phyloP scores from a whole-genome alignment of 371 early-diverging fungal genomes.

The Mucor plumbeus region DNA sequence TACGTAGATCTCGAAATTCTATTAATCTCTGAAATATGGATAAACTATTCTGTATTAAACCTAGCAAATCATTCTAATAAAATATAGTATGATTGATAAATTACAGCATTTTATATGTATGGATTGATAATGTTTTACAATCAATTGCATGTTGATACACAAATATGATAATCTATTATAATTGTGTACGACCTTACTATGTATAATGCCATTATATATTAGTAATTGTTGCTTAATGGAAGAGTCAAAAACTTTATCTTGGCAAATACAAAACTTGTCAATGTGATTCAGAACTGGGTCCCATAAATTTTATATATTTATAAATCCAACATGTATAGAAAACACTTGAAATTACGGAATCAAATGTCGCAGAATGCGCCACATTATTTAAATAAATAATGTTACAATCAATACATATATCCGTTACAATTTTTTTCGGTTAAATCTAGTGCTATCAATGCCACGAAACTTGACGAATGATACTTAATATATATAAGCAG shows the following conservation, averaged over 20 bases:
- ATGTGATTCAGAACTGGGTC: neutral
- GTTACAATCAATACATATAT: too few relatives aligned
- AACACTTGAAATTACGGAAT: too few relatives aligned
- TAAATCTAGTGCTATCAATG: neutral
- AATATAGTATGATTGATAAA: neutral
- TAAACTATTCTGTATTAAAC: neutral
- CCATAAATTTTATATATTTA: too few relatives aligned
- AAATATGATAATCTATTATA: neutral
- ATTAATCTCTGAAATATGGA: neutral
- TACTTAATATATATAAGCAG: neutral
- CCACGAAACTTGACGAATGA: neutral
- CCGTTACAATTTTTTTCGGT: neutral
- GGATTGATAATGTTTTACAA: too few relatives aligned
- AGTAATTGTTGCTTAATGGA: neutral
- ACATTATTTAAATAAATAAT: neutral
- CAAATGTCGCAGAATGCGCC: neutral
- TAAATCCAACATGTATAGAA: too few relatives aligned
- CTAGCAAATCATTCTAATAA: neutral
- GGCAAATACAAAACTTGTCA: neutral
- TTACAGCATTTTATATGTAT: too few relatives aligned
- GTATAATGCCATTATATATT: neutral
- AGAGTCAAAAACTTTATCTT: neutral
- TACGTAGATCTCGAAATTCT: conserved; percentile 4
- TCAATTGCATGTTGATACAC: neutral
- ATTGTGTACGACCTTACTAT: neutral